These are phyloP conservation scores for Calonectria naviculata DNA, from an alignment of 2,329 filamentous ascomycete genomes.

Conservation along the genomic window DNA sequence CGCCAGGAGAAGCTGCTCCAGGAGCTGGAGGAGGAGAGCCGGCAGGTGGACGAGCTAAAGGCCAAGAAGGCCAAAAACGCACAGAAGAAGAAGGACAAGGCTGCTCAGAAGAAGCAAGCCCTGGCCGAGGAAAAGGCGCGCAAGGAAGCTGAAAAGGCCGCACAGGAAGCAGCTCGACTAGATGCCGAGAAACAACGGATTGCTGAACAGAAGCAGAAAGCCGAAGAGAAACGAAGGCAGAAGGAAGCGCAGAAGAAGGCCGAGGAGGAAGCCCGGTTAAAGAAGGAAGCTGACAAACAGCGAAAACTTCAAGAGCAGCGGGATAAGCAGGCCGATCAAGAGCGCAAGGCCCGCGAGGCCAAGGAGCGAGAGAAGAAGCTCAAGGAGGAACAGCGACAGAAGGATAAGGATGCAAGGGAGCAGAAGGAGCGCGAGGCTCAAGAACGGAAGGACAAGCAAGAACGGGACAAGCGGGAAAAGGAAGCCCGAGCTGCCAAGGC, in stretches of 20 bases:
- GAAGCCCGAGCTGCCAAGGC: constrained; percentile 66
- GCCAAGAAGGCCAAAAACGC: constrained; percentile 95
- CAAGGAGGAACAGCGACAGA: constrained; percentile 84
- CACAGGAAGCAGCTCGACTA: constrained; percentile 82
- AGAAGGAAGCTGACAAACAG: constrained; percentile 87
- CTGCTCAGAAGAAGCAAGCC: constrained; percentile 86
- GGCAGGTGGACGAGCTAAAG: constrained; percentile 80
- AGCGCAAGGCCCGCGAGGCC: constrained; percentile 77
- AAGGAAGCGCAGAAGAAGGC: constrained; percentile 91
- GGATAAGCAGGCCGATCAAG: constrained; percentile 85
- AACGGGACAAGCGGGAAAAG: constrained; percentile 71
- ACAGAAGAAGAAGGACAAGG: constrained; percentile 95
- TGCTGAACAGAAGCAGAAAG: constrained; percentile 83
- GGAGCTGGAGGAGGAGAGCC: constrained; percentile 88
- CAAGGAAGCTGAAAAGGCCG: constrained; percentile 88
- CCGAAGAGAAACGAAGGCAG: constrained; percentile 92
- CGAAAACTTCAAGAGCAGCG: constrained; percentile 85
- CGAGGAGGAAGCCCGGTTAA: constrained; percentile 86
- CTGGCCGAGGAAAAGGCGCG: constrained; percentile 92
- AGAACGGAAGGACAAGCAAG: constrained; percentile 70
- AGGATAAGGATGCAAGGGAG: constrained; percentile 82
- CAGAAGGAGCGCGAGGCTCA: constrained; percentile 76
- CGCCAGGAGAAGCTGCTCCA: constrained; percentile 91
- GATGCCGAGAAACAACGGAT: constrained; percentile 81
- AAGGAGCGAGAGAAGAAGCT: constrained; percentile 82